Evolutionary conservation across 257 asterid genomes (phyloP).

Genomic region (Nemophila menziesii): DNA sequence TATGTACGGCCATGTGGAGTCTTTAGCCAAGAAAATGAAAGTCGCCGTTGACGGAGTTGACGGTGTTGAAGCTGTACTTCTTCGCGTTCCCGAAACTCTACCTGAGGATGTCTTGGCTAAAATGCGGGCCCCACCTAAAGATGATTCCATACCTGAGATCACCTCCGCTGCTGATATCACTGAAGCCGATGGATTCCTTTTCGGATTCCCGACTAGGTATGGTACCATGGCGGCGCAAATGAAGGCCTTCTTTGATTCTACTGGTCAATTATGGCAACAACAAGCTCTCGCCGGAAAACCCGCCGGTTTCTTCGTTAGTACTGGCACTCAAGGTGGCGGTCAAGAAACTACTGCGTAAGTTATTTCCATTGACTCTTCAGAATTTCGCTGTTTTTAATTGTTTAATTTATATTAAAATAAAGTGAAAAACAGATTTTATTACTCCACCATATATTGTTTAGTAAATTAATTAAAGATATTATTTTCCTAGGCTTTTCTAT

Average conservation of each 20-base stretch:
- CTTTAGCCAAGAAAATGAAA: slow-evolving; percentile 73
- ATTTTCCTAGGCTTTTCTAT: too few relatives aligned
- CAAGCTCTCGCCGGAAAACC: slow-evolving; percentile 92
- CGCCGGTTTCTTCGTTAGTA: slow-evolving; percentile 93
- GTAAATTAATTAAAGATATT: background rate
- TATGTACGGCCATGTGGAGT: slow-evolving; percentile 95
- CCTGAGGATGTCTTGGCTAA: slow-evolving; percentile 44
- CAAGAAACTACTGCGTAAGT: slow-evolving; percentile 98
- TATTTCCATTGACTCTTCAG: background rate
- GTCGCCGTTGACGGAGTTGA: slow-evolving; percentile 58
- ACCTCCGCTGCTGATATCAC: slow-evolving; percentile 43
- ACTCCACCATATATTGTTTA: background rate
- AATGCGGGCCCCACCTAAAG: slow-evolving; percentile 73
- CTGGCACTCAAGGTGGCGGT: slow-evolving; percentile 99
- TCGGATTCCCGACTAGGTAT: slow-evolving; percentile 90
- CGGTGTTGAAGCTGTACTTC: slow-evolving; percentile 64
- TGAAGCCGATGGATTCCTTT: slow-evolving; percentile 72
- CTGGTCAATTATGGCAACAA: slow-evolving; percentile 77
- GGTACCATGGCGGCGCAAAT: slow-evolving; percentile 97
- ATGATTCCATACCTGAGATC: slow-evolving; percentile 52
- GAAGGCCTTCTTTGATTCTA: slow-evolving; percentile 91
- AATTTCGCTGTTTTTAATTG: background rate
- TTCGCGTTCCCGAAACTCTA: slow-evolving; percentile 75
- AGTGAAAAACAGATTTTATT: too few relatives aligned
- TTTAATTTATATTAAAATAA: background rate